phyloP scores from a whole-genome alignment of 805 yeast species.

The Kazachstania martiniae region DNA sequence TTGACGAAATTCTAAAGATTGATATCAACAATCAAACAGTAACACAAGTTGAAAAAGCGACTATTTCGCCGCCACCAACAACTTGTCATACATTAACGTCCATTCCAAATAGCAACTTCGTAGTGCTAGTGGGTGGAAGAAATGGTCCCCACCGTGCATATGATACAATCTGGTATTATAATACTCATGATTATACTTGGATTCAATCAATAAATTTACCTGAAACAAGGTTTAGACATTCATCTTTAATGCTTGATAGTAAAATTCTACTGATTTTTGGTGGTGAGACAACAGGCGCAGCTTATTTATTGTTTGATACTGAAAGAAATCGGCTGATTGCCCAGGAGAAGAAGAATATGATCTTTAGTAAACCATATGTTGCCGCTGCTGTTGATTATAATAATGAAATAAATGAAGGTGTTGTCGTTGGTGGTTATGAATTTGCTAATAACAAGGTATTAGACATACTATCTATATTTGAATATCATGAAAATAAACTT shows the following conservation, averaged over 20 bases:
- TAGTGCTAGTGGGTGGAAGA: conserved; percentile 55
- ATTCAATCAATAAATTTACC: conserved; percentile 29
- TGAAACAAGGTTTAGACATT: conserved; percentile 41
- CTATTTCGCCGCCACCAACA: conserved; percentile 29
- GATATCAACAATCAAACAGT: background rate
- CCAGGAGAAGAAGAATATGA: background rate
- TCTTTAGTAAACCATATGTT: conserved; percentile 1
- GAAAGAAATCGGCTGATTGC: conserved; percentile 12
- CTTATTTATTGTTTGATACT: conserved; percentile 15
- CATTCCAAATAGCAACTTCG: conserved; percentile 13
- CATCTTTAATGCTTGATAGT: conserved; percentile 25
- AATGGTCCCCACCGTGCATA: conserved; percentile 42
- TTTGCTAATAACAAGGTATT: conserved; percentile 16
- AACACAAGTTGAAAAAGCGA: conserved; percentile 4
- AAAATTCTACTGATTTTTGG: conserved; percentile 39
- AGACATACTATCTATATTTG: conserved; percentile 25
- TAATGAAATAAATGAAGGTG: conserved; percentile 7
- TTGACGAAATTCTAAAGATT: conserved; percentile 13
- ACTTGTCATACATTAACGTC: conserved; percentile 47
- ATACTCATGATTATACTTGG: conserved; percentile 30
- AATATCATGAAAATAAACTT: conserved; percentile 13
- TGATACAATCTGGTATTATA: conserved; percentile 34
- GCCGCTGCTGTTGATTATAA: conserved; percentile 16
- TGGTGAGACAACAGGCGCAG: conserved; percentile 28
- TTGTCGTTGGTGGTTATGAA: conserved; percentile 16